phyloP scores from a whole-genome alignment of 768 basidiomycete genomes.

The Tylopilus sp. region DNA sequence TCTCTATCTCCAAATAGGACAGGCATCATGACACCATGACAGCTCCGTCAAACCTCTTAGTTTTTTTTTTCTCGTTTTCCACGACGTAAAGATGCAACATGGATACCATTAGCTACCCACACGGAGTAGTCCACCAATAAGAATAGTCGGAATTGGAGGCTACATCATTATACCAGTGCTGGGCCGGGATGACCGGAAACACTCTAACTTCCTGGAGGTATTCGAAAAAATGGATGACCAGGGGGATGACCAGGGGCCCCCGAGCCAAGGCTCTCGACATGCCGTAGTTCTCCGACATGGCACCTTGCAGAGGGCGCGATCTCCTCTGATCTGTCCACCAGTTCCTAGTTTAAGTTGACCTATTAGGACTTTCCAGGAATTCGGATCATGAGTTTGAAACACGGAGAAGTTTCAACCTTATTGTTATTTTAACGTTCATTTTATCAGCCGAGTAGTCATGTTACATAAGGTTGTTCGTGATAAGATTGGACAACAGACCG shows the following conservation, averaged over 20 bases:
- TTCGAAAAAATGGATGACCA: slow-evolving; percentile 21
- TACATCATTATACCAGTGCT: no score
- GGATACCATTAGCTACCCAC: background rate
- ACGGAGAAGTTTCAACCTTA: slow-evolving; percentile 25
- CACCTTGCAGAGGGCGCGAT: background rate
- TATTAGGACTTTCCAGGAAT: slow-evolving; percentile 5
- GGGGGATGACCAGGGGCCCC: slow-evolving; percentile 7
- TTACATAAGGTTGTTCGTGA: slow-evolving; percentile 21
- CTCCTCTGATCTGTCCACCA: background rate
- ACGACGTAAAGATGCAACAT: slow-evolving; percentile 25
- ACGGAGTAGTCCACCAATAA: slow-evolving; percentile 5
- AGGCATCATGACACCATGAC: slow-evolving; percentile 12
- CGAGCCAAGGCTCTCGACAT: slow-evolving; percentile 16
- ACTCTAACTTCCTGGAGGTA: background rate
- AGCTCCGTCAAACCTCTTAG: slow-evolving; percentile 1
- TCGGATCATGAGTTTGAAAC: slow-evolving; percentile 29
- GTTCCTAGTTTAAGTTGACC: slow-evolving; percentile 9
- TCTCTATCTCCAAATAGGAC: slow-evolving; percentile 25
- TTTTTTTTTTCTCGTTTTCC: slow-evolving; percentile 4
- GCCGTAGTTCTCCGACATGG: slow-evolving; percentile 14
- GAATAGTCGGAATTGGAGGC: slow-evolving; percentile 6
- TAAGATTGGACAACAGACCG: slow-evolving; percentile 14
- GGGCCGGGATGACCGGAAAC: slow-evolving; percentile 9
- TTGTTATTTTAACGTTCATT: slow-evolving; percentile 17
- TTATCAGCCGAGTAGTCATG: slow-evolving; percentile 3